phyloP scores from a whole-genome alignment of 371 early-diverging fungal species.

The Basidiobolus heterosporus region DNA sequence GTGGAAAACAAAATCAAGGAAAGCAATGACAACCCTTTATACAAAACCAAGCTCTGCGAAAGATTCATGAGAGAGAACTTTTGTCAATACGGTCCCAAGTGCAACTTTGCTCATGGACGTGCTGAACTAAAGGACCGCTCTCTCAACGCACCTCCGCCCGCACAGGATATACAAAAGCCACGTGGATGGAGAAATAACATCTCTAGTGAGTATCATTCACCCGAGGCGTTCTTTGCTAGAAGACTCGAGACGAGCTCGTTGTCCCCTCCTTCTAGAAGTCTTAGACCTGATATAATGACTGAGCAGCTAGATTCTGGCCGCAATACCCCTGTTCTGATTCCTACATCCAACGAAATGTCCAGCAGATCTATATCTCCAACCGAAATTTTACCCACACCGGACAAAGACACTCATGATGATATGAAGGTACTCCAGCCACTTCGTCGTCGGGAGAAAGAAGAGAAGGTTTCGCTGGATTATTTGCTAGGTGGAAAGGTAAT shows the following conservation, averaged over 20 bases:
- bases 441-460: no score
- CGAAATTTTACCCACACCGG: not conserved
- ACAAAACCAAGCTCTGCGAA: constrained; percentile 72
- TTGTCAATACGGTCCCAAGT: constrained; percentile 67
- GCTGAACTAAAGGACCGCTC: constrained; percentile 28
- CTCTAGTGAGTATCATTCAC: not conserved
- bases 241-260: not conserved
- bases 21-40: constrained; percentile 39
- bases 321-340: no score
- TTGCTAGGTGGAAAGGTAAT: not conserved
- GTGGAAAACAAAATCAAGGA: constrained; percentile 15
- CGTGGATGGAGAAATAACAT: no score
- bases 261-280: no score
- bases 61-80: constrained; percentile 56
- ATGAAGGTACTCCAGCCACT: not conserved
- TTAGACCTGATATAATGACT: no score
- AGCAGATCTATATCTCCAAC: constrained; percentile 10
- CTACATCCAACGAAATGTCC: constrained; percentile 7
- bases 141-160: not conserved
- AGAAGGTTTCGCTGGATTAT: not conserved
- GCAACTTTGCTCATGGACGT: constrained; percentile 67
- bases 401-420: not conserved
- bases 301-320: no score
- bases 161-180: not conserved
- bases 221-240: not conserved